Evolutionary conservation across 768 basidiomycete genomes (phyloP).

Genomic region (Tulasnella sp.): DNA sequence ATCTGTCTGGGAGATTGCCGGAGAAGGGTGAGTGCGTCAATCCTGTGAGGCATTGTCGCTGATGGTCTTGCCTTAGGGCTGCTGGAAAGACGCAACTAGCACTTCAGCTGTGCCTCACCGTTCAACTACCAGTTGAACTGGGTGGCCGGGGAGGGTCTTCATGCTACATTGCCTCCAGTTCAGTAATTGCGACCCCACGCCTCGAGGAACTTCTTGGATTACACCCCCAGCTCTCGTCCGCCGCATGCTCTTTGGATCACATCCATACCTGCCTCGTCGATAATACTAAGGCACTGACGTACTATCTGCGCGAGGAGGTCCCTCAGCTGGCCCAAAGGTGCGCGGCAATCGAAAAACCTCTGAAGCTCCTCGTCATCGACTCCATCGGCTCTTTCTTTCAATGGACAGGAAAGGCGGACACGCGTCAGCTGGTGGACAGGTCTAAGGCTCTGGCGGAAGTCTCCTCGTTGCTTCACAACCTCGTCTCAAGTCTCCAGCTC

Average conservation of each 20-base stretch:
- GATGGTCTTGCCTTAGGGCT: slow-evolving; percentile 40
- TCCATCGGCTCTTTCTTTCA: slow-evolving; percentile 81
- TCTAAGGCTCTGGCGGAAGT: slow-evolving; percentile 58
- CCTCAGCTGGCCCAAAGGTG: slow-evolving; percentile 38
- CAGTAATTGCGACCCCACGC: slow-evolving; percentile 54
- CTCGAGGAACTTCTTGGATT: slow-evolving; percentile 51
- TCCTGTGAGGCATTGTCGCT: background rate
- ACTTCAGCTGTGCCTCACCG: slow-evolving; percentile 66
- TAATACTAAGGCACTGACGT: slow-evolving; percentile 37
- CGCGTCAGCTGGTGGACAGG: slow-evolving; percentile 56
- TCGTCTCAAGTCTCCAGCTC: slow-evolving; percentile 52
- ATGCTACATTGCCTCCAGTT: slow-evolving; percentile 68
- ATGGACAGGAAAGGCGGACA: slow-evolving; percentile 44
- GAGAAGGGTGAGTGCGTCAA: slow-evolving; percentile 57
- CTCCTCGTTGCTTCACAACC: slow-evolving; percentile 53
- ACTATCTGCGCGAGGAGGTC: slow-evolving; percentile 43
- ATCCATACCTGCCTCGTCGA: slow-evolving; percentile 49
- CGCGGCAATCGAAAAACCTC: slow-evolving; percentile 35
- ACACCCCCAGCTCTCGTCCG: slow-evolving; percentile 36
- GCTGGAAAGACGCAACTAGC: slow-evolving; percentile 92
- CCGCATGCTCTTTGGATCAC: slow-evolving; percentile 38
- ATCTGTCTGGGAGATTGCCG: slow-evolving; percentile 77
- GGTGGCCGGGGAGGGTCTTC: slow-evolving; percentile 56
- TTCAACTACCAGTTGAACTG: slow-evolving; percentile 50
- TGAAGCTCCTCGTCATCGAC: slow-evolving; percentile 78